Conservation (phyloP, 2,329 filamentous ascomycete genomes). For the Alternaria rosae region DNA sequence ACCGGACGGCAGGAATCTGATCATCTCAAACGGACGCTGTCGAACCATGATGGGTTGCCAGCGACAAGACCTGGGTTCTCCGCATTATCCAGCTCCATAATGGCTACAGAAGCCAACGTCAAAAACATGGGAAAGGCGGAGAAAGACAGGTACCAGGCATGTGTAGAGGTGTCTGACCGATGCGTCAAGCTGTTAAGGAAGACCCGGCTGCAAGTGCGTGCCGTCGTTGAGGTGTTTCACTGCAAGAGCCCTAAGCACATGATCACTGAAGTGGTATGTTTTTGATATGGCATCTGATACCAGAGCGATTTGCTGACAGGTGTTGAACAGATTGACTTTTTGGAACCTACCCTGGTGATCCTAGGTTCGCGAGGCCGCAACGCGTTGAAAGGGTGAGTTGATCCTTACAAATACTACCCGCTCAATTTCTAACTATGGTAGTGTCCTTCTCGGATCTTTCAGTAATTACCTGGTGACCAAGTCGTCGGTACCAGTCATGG, state of each 20-base stretch:
- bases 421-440: constrained; percentile 51
- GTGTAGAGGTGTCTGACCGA: constrained; percentile 83
- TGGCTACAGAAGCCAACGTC: constrained; percentile 46
- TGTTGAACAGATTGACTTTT: constrained; percentile 74
- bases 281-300: constrained; percentile 17
- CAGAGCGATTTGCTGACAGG: constrained; percentile 32
- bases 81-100: constrained; percentile 46
- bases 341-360: constrained; percentile 91
- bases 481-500: constrained; percentile 97
- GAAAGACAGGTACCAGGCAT: constrained; percentile 79
- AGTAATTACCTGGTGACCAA: constrained; percentile 98
- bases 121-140: constrained; percentile 64
- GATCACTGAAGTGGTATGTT: constrained; percentile 83
- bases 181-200: constrained; percentile 88
- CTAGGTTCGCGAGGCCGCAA: constrained; percentile 90
- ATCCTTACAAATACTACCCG: neutral
- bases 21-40: constrained; percentile 71
- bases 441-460: constrained; percentile 93
- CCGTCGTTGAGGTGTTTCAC: constrained; percentile 95
- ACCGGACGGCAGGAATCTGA: constrained; percentile 76
- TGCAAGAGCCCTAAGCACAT: constrained; percentile 98
- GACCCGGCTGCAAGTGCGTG: constrained; percentile 88
- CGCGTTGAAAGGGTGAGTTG: constrained; percentile 84
- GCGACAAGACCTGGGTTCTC: constrained; percentile 35
- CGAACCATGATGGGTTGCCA: constrained; percentile 51